Conservation (phyloP, 345 rosid species). For the Camelina laxa region DNA sequence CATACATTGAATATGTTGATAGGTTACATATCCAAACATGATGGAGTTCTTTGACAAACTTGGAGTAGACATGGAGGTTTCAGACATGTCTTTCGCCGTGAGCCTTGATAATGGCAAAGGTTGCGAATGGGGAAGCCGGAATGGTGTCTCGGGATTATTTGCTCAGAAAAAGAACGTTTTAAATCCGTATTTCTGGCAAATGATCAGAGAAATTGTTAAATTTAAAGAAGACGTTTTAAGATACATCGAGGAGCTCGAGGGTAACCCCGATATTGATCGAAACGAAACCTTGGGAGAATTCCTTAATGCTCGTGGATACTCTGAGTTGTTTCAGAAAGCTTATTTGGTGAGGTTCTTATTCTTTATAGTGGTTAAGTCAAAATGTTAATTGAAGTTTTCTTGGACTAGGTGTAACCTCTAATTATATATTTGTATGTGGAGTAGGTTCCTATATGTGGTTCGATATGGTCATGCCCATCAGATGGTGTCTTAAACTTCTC, state of each 20-base stretch:
- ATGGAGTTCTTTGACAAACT: slow-evolving; percentile 84
- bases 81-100: slow-evolving; percentile 87
- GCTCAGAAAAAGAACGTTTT: slow-evolving; percentile 68
- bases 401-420: slow-evolving; percentile 3
- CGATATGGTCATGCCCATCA: slow-evolving; percentile 87
- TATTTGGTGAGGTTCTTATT: slow-evolving; percentile 63
- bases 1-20: slow-evolving; percentile 13
- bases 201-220: slow-evolving; percentile 72
- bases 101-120: slow-evolving; percentile 79
- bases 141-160: slow-evolving; percentile 71
- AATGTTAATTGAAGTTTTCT: neutral
- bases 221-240: slow-evolving; percentile 72
- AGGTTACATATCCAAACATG: slow-evolving; percentile 97
- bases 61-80: slow-evolving; percentile 78
- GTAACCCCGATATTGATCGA: slow-evolving; percentile 64
- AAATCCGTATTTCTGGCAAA: slow-evolving; percentile 80
- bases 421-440: slow-evolving; percentile 8
- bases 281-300: slow-evolving; percentile 78
- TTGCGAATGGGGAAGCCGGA: slow-evolving; percentile 93
- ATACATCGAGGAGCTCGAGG: slow-evolving; percentile 71
- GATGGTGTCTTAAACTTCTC: slow-evolving; percentile 80
- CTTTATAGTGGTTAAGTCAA: neutral
- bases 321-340: slow-evolving; percentile 80
- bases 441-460: slow-evolving; percentile 86
- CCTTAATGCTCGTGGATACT: slow-evolving; percentile 65